Evolutionary conservation across 2,329 filamentous ascomycete genomes (phyloP), one percentile per base, ranked within the genome.

Genomic region (Monosporascus sp.): DNA sequence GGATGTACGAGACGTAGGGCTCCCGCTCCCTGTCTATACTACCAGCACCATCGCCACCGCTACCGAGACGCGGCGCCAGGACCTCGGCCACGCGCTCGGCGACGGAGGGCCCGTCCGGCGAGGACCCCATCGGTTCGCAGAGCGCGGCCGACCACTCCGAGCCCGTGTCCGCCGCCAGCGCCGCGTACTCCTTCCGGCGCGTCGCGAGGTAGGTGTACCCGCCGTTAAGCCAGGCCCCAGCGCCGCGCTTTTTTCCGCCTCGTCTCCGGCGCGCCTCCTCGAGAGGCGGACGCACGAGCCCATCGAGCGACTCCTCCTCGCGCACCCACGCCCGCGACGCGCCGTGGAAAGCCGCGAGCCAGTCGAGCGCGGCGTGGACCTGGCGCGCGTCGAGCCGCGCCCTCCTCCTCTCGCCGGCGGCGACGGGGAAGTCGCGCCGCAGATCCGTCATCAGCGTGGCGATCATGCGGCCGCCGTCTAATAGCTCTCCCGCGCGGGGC

Each of bases 201-300:
- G 85, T 88, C 1, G 82, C 80, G 0, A 88, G 79, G 59, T 88
- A 88, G 0, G 84, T 87, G 61, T 88, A 88, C 0, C 85, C 85
- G 1, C 85, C 85, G 44, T 87, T 85, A 7, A 84, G 67, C 85
- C 85, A 69, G 17, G 88, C 2, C 82, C 56, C 5, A 67, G 71
- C 11, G 39, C 50, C 50, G 3, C 59, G 54, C 0, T 52, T 53
- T 2, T 52, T 53, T 2, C 44, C 51, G 15, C 58, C 41, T 7
- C 63, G 60, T 15, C 70, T 60, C 22, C 70, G 65, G n/a, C 65
- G 61, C 0, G 63, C 63, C 58, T 87, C 83, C 20, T 83, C 71
- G 0, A 86, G 69, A 0, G 84, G 85, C 0, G 84, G 80, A 0
- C 77, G 65, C 0, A 83, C 62, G 9, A 80, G 70, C 0, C 66